A percentile compares a stretch with the other conserved stretches of the same genome.
phyloP scores from a whole-genome alignment of 1,284 basidiomycete species.

The Cystobasidium slooffiae region DNA sequence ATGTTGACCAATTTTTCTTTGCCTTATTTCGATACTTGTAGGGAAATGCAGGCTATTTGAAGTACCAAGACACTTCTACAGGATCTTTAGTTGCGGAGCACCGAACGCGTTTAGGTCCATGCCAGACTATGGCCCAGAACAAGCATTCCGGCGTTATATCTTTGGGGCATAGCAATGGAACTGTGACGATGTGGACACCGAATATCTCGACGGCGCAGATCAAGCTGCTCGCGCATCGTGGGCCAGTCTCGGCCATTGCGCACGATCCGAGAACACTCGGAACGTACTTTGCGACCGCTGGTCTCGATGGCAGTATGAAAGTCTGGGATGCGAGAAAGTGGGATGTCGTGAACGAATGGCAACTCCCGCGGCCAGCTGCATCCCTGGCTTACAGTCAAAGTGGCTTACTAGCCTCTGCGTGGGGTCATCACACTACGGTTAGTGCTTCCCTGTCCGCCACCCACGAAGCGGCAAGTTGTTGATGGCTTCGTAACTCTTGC shows the following conservation, averaged over 20 bases:
- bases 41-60: slow-evolving; percentile 87
- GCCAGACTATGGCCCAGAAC: slow-evolving; percentile 88
- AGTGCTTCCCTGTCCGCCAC: slow-evolving; percentile 49
- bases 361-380: slow-evolving; percentile 55
- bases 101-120: slow-evolving; percentile 86
- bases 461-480: background rate
- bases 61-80: slow-evolving; percentile 97
- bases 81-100: slow-evolving; percentile 85
- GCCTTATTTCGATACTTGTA: slow-evolving; percentile 53
- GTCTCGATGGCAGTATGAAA: slow-evolving; percentile 86
- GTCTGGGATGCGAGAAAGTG: slow-evolving; percentile 96
- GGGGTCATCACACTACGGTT: slow-evolving; percentile 80
- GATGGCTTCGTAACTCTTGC: background rate
- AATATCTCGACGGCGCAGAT: slow-evolving; percentile 90
- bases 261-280: slow-evolving; percentile 79
- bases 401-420: slow-evolving; percentile 79
- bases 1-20: background rate
- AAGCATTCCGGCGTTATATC: slow-evolving; percentile 88
- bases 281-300: slow-evolving; percentile 86
- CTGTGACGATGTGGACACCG: slow-evolving; percentile 94
- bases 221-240: slow-evolving; percentile 86
- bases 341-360: slow-evolving; percentile 61
- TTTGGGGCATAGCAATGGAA: slow-evolving; percentile 85
- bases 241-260: slow-evolving; percentile 79
- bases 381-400: slow-evolving; percentile 64